Conservation (phyloP, 345 rosid species). For the Lagerstroemia speciosa region DNA sequence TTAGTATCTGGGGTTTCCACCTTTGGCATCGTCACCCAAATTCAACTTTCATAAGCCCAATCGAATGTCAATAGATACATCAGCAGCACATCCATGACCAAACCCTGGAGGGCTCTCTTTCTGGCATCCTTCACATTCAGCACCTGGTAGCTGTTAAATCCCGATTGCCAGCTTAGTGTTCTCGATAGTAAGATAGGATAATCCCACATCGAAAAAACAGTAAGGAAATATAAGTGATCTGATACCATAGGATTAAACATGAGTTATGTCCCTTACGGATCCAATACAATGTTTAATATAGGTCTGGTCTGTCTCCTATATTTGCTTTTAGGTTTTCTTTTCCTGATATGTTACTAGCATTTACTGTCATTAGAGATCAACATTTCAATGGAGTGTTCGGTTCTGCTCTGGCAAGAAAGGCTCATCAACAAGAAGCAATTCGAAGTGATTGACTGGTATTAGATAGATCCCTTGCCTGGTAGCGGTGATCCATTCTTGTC, state of each 20-base stretch:
- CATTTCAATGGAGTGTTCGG: constrained; percentile 71
- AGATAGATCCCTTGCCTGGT: constrained; percentile 84
- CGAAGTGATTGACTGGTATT: constrained; percentile 92
- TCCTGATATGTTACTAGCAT: too few relatives aligned
- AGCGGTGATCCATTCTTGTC: constrained; percentile 85
- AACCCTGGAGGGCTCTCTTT: constrained; percentile 78
- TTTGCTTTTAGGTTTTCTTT: constrained; percentile 85
- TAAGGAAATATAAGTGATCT: too few relatives aligned
- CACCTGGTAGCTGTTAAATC: constrained; percentile 89
- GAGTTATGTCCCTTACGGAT: too few relatives aligned
- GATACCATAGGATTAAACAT: too few relatives aligned
- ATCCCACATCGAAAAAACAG: too few relatives aligned
- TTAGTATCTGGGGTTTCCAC: constrained; percentile 21
- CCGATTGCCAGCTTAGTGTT: constrained; percentile 94
- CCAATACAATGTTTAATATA: too few relatives aligned
- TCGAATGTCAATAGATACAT: constrained; percentile 95
- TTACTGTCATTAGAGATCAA: too few relatives aligned
- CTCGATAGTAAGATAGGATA: too few relatives aligned
- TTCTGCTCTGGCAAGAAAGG: constrained; percentile 84
- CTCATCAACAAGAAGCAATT: constrained; percentile 83
- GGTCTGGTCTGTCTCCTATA: too few relatives aligned
- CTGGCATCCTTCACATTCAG: constrained; percentile 82
- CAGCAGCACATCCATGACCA: constrained; percentile 87
- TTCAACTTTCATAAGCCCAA: constrained; percentile 52
- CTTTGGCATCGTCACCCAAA: constrained; percentile 15